Conservation (phyloP, 495 filamentous ascomycete genomes). For the Venustampulla echinocandica region DNA sequence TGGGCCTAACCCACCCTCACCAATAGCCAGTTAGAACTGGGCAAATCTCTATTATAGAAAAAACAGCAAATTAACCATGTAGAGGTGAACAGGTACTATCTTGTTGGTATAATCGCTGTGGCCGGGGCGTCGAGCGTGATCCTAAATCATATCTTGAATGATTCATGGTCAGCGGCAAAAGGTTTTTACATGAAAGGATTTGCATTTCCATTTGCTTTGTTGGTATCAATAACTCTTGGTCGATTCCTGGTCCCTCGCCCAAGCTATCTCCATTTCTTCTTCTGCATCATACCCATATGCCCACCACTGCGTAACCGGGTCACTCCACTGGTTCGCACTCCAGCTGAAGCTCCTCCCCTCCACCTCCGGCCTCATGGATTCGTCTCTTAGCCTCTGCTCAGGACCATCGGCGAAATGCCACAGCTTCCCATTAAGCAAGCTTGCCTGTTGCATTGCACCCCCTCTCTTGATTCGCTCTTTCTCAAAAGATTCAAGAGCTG, state of each 20-base stretch:
- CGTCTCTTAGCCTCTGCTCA: slow-evolving; percentile 21
- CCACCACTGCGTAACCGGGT: slow-evolving; percentile 37
- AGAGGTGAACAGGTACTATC: no score
- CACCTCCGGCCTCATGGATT: slow-evolving; percentile 31
- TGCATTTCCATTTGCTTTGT: no score
- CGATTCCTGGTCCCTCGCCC: slow-evolving; percentile 8
- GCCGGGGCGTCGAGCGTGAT: no score
- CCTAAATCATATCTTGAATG: no score
- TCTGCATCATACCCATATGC: slow-evolving; percentile 42
- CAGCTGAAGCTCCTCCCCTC: slow-evolving; percentile 22
- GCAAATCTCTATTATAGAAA: no score
- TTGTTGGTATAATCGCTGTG: no score
- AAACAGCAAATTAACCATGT: no score
- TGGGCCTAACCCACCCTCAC: no score
- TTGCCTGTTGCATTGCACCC: slow-evolving; percentile 15
- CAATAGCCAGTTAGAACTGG: no score
- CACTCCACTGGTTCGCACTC: slow-evolving; percentile 43
- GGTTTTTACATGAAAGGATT: no score
- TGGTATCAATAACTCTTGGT: background rate
- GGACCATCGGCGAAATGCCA: slow-evolving; percentile 24
- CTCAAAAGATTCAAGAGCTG: slow-evolving; percentile 20
- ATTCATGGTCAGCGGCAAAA: no score
- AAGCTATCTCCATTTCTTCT: slow-evolving; percentile 22
- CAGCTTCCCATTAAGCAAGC: slow-evolving; percentile 9
- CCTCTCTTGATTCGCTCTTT: slow-evolving; percentile 13